These are phyloP conservation scores for Syncephalastrum contaminatum DNA, from an alignment of 371 early-diverging fungal species.

Conservation along the genomic window DNA sequence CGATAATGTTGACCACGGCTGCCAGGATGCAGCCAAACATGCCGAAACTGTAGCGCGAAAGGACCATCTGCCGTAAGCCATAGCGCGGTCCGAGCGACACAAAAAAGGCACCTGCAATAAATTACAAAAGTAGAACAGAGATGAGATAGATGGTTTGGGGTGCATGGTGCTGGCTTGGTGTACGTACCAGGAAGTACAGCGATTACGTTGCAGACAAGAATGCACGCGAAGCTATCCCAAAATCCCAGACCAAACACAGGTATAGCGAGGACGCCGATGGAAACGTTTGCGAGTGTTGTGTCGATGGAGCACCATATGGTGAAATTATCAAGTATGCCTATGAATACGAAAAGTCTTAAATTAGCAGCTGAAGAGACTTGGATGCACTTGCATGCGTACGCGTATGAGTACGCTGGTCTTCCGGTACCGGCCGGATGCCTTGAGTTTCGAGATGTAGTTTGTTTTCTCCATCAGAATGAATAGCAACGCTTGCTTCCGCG, in stretches of 20 bases:
- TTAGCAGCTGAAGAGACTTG: too few species aligned
- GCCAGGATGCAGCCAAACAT: slow-evolving; percentile 2
- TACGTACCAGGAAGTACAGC: slow-evolving; percentile 3
- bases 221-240: slow-evolving; percentile 9
- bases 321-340: slow-evolving; percentile 13
- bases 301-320: slow-evolving; percentile 17
- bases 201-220: slow-evolving; percentile 8
- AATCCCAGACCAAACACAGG: slow-evolving; percentile 12
- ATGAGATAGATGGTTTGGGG: neutral
- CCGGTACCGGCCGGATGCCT: slow-evolving; percentile 15
- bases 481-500: too few species aligned
- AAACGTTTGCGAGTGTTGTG: slow-evolving; percentile 4
- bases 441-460: slow-evolving; percentile 1
- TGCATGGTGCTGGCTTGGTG: neutral
- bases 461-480: too few species aligned
- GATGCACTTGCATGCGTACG: neutral
- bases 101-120: slow-evolving; percentile 14
- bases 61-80: slow-evolving; percentile 14
- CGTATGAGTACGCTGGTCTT: slow-evolving; percentile 14
- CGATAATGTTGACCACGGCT: slow-evolving; percentile 4
- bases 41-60: slow-evolving; percentile 16
- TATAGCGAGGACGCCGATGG: slow-evolving; percentile 9
- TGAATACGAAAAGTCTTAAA: too few species aligned
- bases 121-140: too few species aligned
- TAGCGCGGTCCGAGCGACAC: slow-evolving; percentile 12